These are phyloP conservation scores for Trametes sp. DNA, from an alignment of 1,284 basidiomycete species.

Conservation along the genomic window DNA sequence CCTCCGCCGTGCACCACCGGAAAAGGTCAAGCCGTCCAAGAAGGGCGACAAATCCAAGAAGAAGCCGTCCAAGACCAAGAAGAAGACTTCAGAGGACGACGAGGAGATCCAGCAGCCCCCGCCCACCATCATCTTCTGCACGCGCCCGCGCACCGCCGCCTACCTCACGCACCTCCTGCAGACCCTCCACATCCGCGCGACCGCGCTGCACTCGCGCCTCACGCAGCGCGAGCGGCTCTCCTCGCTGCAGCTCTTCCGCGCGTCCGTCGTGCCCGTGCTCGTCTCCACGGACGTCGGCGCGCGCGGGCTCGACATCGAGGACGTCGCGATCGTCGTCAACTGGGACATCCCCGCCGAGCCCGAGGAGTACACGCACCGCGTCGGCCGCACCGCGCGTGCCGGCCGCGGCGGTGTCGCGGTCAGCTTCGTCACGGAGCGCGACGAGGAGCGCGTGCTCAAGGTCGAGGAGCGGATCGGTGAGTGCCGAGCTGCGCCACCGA, in stretches of 20 bases:
- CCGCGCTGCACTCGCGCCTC: constrained; percentile 92
- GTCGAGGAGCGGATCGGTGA: constrained; percentile 90
- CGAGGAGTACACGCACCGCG: constrained; percentile 84
- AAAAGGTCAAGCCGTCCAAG: constrained; percentile 45
- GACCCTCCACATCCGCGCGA: constrained; percentile 82
- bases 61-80: constrained; percentile 44
- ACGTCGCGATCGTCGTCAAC: constrained; percentile 95
- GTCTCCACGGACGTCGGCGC: constrained; percentile 96
- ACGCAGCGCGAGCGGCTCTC: constrained; percentile 89
- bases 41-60: constrained; percentile 30
- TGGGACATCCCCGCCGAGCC: constrained; percentile 91
- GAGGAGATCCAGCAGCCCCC: constrained; percentile 76
- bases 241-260: constrained; percentile 88
- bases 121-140: constrained; percentile 96
- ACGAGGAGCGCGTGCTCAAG: constrained; percentile 84
- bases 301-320: constrained; percentile 93
- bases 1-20: constrained; percentile 69
- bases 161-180: constrained; percentile 87
- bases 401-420: constrained; percentile 90
- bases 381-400: constrained; percentile 92
- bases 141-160: constrained; percentile 87
- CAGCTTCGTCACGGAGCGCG: constrained; percentile 94
- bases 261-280: constrained; percentile 88
- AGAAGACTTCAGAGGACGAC: constrained; percentile 49
- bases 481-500: too few relatives aligned